A percentile compares a stretch with the other conserved stretches of the same genome.
Conservation (phyloP, 2,329 filamentous ascomycete genomes). For the Talaromyces funiculosus region DNA sequence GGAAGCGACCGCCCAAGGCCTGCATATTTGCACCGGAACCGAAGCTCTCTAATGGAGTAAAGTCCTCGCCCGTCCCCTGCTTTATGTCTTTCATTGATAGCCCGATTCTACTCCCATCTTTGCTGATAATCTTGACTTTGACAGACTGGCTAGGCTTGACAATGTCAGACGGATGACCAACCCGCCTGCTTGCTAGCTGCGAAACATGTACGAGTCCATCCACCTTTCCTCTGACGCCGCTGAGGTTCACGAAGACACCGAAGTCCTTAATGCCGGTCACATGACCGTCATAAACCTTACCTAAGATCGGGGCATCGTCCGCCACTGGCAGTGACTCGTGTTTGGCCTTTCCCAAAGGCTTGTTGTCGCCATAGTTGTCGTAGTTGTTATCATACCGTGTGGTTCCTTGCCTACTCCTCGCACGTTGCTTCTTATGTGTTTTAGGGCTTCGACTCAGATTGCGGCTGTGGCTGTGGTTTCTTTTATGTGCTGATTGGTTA, state of each 20-base stretch:
- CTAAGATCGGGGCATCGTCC: slow-evolving; percentile 72
- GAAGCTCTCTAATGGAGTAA: slow-evolving; percentile 70
- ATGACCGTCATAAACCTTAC: slow-evolving; percentile 84
- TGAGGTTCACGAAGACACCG: slow-evolving; percentile 89
- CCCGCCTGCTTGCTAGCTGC: slow-evolving; percentile 73
- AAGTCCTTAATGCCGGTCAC: slow-evolving; percentile 94
- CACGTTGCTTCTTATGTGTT: too few species aligned
- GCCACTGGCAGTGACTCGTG: too few species aligned
- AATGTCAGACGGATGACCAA: slow-evolving; percentile 88
- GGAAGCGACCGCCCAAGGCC: slow-evolving; percentile 55
- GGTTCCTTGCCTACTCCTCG: too few species aligned
- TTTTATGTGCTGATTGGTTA: too few species aligned
- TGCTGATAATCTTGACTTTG: slow-evolving; percentile 86
- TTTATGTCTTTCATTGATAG: slow-evolving; percentile 98
- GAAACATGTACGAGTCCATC: slow-evolving; percentile 94
- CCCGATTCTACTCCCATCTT: slow-evolving; percentile 75
- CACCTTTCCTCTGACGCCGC: slow-evolving; percentile 77
- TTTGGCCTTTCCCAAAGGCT: too few species aligned
- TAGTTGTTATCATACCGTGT: too few species aligned
- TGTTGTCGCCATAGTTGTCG: too few species aligned
- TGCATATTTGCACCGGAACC: slow-evolving; percentile 89
- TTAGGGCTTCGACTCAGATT: too few species aligned
- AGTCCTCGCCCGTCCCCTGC: slow-evolving; percentile 76
- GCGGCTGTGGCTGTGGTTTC: too few species aligned
- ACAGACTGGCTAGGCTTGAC: slow-evolving; percentile 74